Evolutionary conservation across 495 filamentous ascomycete species (phyloP), one percentile per base, ranked within the genome.

Genomic region (Amniculicola lignicola): DNA sequence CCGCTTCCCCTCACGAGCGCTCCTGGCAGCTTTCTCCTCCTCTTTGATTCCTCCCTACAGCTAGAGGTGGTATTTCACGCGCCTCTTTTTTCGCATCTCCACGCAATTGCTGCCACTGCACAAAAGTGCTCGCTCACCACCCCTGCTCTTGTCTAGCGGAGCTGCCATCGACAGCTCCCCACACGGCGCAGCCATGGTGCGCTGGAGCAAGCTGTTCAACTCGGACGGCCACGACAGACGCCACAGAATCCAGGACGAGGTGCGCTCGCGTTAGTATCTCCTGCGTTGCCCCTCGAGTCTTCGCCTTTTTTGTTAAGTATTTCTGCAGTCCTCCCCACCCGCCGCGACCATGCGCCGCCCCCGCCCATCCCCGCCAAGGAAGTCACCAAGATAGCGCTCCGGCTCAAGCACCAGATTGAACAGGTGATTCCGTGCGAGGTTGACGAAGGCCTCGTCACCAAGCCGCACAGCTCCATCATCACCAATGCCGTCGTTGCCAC

Each of bases 381-480:
- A 62, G 90, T 96, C 51, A 93, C 92, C 38, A 89, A 88, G 64
- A 76, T 95, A 44, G 90, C 90, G 0, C 80, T 97, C 18, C 86
- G 89, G 38, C 74, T 98, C 57, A 92, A 91, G 61, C 89, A 94
- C 67, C 87, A 96, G 62, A 84, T 98, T 64, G 90, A 96, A 69
- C 79, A 88, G 61, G 83, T 89, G 28, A 81, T 98, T 10, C 85
- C 90, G 1, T 95, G 86, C 73, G 93, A 97, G 69, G 74, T 97
- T 15, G 82, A 90, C 50, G 79, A 86, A 57, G 73, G 72, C 4
- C 72, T 75, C 39, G 74, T 98, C 67, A 92, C 88, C 4, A 72
- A 77, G 39, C 78, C 93, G 15, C 89, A 96, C 70, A 91, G 87
- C 65, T 78, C 79, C 42, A 77, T 98, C 68, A 90, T 98, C 63